Base-by-base conservation (phyloP, 164 flowering plant species). In the Houttuynia cordata region DNA sequence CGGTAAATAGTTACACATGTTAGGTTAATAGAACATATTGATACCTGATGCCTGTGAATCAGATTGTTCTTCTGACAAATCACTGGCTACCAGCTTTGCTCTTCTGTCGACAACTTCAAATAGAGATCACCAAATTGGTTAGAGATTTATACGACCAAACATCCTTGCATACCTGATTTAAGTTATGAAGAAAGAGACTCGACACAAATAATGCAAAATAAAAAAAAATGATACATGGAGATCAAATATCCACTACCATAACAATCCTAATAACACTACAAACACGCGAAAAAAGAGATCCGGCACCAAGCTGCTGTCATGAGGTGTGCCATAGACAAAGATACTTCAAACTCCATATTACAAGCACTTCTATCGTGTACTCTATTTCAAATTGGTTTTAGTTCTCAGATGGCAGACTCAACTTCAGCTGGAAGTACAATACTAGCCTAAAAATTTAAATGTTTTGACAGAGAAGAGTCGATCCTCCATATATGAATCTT, bases 51-150 rank as follows among this genome's bases (percentile, higher is more conserved):
- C 23, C 56, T 72, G 83, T 59, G 60, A 64, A 66, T 79, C 78
- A 59, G 80, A 63, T 62, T 81, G 87, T 66, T 91, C 97, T 40
- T n/a, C n/a, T n/a, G n/a, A n/a, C n/a, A n/a, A n/a, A n/a, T n/a
- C n/a, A n/a, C n/a, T n/a, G n/a, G n/a, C n/a, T n/a, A n/a, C n/a
- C n/a, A n/a, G n/a, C n/a, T n/a, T 94, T 62, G 99, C 99, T 70
- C 83, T 79, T 64, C 97, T 83, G 74, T 94, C 99, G 41, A 94
- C 96, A 54, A 87, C 96, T 79, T 94, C 99, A 61, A 94, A 83
- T 67, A 94, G 72, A 82, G 58, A 58, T 51, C 49, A 49, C 17
- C 55, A 42, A 39, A 34, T 41, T 13, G 50, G 14, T 23, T 61
- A 47, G 54, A 20, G 21, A 56, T 37, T 40, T 15, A 8, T 7